phyloP scores from a whole-genome alignment of 345 rosid genomes.

The Reutealis trisperma region DNA sequence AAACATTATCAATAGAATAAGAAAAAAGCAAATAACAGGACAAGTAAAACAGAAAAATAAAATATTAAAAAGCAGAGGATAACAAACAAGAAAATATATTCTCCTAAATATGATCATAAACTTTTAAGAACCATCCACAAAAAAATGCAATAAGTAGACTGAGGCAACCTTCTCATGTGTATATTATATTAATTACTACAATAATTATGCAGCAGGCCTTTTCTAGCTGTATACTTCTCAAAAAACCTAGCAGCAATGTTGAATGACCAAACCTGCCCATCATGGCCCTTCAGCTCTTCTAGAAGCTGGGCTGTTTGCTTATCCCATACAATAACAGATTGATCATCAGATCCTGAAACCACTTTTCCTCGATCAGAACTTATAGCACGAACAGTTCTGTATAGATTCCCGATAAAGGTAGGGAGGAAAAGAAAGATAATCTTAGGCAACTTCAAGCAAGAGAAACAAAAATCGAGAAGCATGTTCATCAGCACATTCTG shows the following conservation, averaged over 20 bases:
- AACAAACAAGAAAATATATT: background rate
- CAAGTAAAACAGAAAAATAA: background rate
- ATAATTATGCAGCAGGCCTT: background rate
- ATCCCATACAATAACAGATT: conserved; percentile 94
- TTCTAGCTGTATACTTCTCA: conserved; percentile 3
- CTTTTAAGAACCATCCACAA: background rate
- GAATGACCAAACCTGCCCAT: conserved; percentile 69
- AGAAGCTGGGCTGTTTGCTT: conserved; percentile 90
- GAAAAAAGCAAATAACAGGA: background rate
- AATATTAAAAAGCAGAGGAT: background rate
- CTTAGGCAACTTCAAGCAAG: background rate
- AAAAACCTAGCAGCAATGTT: conserved; percentile 20
- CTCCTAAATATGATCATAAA: background rate
- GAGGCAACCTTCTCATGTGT: background rate
- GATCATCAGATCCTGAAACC: conserved; percentile 99
- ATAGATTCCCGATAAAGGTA: conserved; percentile 17
- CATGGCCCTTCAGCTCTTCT: conserved; percentile 96
- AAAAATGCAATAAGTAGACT: background rate
- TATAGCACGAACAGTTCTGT: conserved; percentile 91
- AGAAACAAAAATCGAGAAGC: conserved; percentile 14
- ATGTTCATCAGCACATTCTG: background rate
- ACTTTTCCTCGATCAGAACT: conserved; percentile 98
- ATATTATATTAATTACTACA: background rate
- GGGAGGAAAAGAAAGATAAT: background rate
- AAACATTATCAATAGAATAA: background rate